These are phyloP conservation scores for Dryas octopetala DNA, from an alignment of 306 rosid genomes.

Conservation along the genomic window DNA sequence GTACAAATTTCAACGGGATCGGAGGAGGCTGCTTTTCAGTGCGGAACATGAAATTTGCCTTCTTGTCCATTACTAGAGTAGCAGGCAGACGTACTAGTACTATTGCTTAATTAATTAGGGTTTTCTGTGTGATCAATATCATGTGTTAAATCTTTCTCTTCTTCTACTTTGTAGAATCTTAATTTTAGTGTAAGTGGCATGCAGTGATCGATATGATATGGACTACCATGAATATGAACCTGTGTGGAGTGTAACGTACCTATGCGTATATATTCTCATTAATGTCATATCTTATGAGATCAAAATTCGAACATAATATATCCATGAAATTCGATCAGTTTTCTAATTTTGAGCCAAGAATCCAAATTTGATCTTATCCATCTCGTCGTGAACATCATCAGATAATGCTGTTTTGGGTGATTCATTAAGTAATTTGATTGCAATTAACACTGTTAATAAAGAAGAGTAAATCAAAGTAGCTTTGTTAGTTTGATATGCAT, in stretches of 20 bases:
- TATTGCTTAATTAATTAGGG: background rate
- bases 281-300: slow-evolving; percentile 19
- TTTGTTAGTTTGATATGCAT: background rate
- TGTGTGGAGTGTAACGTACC: too few relatives aligned
- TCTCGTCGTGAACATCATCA: too few relatives aligned
- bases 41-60: slow-evolving; percentile 19
- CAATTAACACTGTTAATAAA: background rate
- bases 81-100: too few relatives aligned
- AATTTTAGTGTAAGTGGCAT: background rate
- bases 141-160: background rate
- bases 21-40: slow-evolving; percentile 13
- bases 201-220: background rate
- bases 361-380: too few relatives aligned
- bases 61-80: background rate
- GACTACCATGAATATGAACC: background rate
- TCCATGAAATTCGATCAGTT: background rate
- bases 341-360: background rate
- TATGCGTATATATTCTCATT: background rate
- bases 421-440: background rate
- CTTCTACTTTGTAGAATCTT: background rate
- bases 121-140: background rate
- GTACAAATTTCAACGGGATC: background rate
- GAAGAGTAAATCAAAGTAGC: background rate
- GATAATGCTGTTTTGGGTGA: background rate
- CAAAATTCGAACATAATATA: background rate